Evolutionary conservation across 768 basidiomycete species (phyloP).

Genomic region (Harrya chromipes): DNA sequence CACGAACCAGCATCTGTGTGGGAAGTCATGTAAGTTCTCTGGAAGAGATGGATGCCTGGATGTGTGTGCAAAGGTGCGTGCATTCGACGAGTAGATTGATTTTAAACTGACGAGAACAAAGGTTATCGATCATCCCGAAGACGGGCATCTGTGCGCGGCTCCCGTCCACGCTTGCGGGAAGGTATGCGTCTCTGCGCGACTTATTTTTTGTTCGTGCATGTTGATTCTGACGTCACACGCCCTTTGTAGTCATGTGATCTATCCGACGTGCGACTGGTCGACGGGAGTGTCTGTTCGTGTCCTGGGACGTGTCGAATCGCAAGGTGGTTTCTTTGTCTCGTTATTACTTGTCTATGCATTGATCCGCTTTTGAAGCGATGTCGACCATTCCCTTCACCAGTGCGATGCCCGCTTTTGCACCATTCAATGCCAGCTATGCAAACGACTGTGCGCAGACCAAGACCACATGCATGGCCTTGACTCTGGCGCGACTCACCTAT

Average conservation of each 20-base stretch:
- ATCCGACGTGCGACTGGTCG: conserved; percentile 25
- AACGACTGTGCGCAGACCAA: conserved; percentile 44
- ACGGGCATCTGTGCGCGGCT: conserved; percentile 53
- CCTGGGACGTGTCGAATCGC: conserved; percentile 39
- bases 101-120: conserved; percentile 17
- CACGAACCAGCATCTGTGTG: conserved; percentile 53
- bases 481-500: conserved; percentile 44
- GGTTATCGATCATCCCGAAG: conserved; percentile 46
- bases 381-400: conserved; percentile 43
- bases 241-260: conserved; percentile 41
- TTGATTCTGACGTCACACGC: not conserved
- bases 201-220: no score
- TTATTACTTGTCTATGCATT: not conserved
- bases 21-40: conserved; percentile 43
- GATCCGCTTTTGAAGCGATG: conserved; percentile 35
- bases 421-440: conserved; percentile 52
- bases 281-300: conserved; percentile 40
- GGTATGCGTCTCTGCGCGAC: conserved; percentile 27
- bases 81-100: not conserved
- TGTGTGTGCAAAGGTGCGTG: conserved; percentile 49
- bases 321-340: conserved; percentile 29
- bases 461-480: conserved; percentile 55
- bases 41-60: conserved; percentile 50
- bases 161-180: conserved; percentile 53
- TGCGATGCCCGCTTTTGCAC: conserved; percentile 56